Conservation (phyloP, 202 grass and related monocot species). For the Tripidium arundinaceum region DNA sequence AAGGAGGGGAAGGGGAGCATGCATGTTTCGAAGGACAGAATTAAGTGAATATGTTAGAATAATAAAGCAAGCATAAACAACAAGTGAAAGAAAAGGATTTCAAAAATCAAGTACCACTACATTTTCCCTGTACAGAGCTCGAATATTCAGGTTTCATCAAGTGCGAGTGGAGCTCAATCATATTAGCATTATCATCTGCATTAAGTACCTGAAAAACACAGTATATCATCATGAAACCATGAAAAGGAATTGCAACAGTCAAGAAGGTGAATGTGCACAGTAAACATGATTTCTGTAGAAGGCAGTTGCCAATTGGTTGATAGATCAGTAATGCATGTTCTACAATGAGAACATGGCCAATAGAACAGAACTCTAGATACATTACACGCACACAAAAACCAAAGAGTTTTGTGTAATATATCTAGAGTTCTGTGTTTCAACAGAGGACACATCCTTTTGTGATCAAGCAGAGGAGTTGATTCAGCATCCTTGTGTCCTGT, state of each 20-base stretch:
- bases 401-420: background rate
- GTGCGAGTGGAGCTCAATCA: slow-evolving; percentile 15
- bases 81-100: background rate
- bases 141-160: slow-evolving; percentile 51
- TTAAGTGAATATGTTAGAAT: background rate
- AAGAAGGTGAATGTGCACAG: background rate
- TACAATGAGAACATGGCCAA: background rate
- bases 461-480: no score
- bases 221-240: slow-evolving; percentile 14
- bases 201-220: slow-evolving; percentile 38
- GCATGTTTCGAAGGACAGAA: background rate
- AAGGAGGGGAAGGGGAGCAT: no score
- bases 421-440: no score
- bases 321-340: no score
- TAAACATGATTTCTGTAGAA: background rate
- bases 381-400: no score
- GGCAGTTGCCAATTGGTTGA: slow-evolving; percentile 4
- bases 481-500: no score
- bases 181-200: slow-evolving; percentile 34
- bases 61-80: slow-evolving; percentile 10
- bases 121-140: slow-evolving; percentile 65
- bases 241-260: background rate
- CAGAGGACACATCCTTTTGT: no score
- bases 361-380: background rate
- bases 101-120: slow-evolving; percentile 56